These are phyloP conservation scores for Cucurbita maxima DNA, from an alignment of 306 rosid genomes.

Conservation along the genomic window DNA sequence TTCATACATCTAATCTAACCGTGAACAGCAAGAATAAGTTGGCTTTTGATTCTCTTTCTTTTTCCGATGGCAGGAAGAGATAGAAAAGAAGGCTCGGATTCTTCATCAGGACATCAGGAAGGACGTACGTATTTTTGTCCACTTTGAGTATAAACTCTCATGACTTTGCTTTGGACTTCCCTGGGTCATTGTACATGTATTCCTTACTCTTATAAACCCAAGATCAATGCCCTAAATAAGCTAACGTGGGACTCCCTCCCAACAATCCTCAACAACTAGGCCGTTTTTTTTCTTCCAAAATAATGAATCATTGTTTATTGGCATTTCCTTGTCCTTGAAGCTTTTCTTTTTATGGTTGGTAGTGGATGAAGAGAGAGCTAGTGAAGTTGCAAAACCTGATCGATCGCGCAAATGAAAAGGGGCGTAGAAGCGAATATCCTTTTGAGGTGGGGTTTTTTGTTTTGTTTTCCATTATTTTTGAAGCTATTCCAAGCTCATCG, in stretches of 20 bases:
- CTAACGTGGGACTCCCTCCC: too few relatives aligned
- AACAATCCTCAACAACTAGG: too few relatives aligned
- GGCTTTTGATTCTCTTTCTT: not conserved
- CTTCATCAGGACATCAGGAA: constrained; percentile 50
- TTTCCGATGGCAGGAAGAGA: constrained; percentile 33
- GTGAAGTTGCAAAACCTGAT: constrained; percentile 18
- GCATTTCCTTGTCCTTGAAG: not conserved
- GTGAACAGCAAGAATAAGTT: not conserved
- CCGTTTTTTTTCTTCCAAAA: not conserved
- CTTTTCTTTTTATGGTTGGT: not conserved
- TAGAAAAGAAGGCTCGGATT: constrained; percentile 44
- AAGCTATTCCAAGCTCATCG: not conserved
- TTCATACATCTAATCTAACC: not conserved
- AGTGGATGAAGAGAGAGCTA: constrained; percentile 30
- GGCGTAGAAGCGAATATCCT: constrained; percentile 39
- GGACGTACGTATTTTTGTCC: constrained; percentile 28
- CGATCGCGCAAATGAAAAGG: constrained; percentile 25
- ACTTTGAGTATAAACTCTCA: not conserved
- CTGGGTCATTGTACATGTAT: too few relatives aligned
- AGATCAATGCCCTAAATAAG: too few relatives aligned
- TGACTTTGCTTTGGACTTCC: too few relatives aligned
- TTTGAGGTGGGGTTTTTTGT: not conserved
- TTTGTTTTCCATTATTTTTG: not conserved
- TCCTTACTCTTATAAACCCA: too few relatives aligned
- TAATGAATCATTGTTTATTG: not conserved